These are phyloP conservation scores for Nannochloropsis gaditana DNA, from an alignment of 108 stramenopile species.

Conservation along the genomic window DNA sequence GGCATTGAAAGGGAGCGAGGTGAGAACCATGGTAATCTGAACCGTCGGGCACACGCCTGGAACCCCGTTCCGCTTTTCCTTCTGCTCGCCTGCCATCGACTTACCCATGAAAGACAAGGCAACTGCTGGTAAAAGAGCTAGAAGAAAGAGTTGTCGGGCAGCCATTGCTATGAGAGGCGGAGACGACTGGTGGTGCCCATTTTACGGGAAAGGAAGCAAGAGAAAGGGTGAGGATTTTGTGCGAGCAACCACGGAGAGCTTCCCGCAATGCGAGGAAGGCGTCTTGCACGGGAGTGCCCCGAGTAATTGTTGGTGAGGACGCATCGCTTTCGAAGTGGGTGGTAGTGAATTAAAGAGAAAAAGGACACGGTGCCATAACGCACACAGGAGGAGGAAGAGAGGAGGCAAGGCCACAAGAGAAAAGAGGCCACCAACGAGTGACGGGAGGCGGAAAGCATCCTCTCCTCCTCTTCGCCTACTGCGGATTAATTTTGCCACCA, in stretches of 20 bases:
- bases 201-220: background rate
- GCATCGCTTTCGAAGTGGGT: background rate
- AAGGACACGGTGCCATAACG: background rate
- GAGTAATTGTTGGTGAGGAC: no score
- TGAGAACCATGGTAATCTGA: background rate
- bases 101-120: constrained; percentile 12
- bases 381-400: background rate
- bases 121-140: background rate
- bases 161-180: background rate
- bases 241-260: background rate
- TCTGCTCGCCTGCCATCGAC: background rate
- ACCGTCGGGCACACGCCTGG: background rate
- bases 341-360: background rate
- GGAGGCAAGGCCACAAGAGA: background rate
- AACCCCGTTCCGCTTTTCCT: background rate
- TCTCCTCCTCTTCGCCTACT: background rate
- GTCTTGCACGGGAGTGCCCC: background rate
- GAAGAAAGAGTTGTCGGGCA: constrained; percentile 14
- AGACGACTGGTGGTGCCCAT: background rate
- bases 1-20: background rate
- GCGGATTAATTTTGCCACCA: no score
- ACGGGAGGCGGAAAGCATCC: constrained; percentile 11
- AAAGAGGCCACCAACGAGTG: background rate
- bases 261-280: background rate
- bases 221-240: background rate